Conservation (phyloP, 2,329 filamentous ascomycete genomes). For the Graphiopsis chlorocephala region DNA sequence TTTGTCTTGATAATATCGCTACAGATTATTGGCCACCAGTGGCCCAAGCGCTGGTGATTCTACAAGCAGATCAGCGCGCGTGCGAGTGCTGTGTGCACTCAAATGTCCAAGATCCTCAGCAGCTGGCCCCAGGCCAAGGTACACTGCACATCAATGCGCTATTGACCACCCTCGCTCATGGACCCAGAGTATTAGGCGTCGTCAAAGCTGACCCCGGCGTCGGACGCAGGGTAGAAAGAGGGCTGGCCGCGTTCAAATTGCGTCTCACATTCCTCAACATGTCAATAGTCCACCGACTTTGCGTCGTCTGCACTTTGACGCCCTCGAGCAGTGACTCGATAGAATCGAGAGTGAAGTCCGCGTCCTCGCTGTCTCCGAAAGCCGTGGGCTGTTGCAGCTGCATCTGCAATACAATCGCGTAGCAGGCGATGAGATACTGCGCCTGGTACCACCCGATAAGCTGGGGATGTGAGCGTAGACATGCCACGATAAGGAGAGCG, state of each 20-base stretch:
- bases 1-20: background rate
- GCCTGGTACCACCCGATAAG: constrained; percentile 16
- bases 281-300: constrained; percentile 15
- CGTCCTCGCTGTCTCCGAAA: constrained; percentile 13
- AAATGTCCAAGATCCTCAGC: background rate
- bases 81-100: background rate
- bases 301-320: constrained; percentile 13
- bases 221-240: constrained; percentile 12
- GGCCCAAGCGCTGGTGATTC: background rate
- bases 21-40: background rate
- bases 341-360: constrained; percentile 9
- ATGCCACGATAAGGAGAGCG: constrained; percentile 14
- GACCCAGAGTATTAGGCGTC: constrained; percentile 11
- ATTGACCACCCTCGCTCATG: background rate
- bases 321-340: constrained; percentile 14
- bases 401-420: constrained; percentile 13
- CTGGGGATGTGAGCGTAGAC: constrained; percentile 13
- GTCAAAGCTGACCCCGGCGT: constrained; percentile 11
- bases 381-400: constrained; percentile 4
- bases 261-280: constrained; percentile 15
- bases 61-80: background rate
- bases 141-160: background rate
- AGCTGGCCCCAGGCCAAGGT: background rate
- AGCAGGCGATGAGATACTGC: constrained; percentile 14
- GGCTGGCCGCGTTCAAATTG: constrained; percentile 10